Evolutionary conservation across 2,329 filamentous ascomycete species (phyloP).

Genomic region (Fusarium subtropicale): DNA sequence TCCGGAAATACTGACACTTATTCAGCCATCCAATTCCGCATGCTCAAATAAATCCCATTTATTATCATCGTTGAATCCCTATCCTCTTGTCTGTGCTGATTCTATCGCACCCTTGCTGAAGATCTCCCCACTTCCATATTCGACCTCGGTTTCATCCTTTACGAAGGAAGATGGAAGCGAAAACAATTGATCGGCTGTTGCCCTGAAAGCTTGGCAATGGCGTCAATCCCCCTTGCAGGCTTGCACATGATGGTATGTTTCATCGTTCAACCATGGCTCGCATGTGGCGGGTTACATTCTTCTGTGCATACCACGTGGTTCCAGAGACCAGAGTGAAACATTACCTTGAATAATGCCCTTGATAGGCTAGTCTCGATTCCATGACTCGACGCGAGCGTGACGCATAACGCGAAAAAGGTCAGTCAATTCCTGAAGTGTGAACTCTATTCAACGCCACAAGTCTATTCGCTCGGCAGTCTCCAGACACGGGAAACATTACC

Average conservation of each 20-base stretch:
- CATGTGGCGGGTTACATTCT: not conserved
- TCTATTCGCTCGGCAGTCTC: not conserved
- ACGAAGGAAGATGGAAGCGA: not conserved
- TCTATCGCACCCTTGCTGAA: not conserved
- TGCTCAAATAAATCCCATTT: not conserved
- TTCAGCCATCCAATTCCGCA: accelerated
- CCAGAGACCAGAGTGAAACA: not conserved
- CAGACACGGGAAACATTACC: not conserved
- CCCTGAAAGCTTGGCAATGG: not conserved
- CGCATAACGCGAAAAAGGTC: not conserved
- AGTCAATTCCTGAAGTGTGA: not conserved
- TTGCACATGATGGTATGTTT: not conserved
- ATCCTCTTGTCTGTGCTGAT: not conserved
- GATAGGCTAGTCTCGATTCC: not conserved
- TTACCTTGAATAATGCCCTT: not conserved
- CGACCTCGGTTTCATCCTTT: not conserved
- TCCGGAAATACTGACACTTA: not conserved
- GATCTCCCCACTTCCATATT: not conserved
- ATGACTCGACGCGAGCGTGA: not conserved
- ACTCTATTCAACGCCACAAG: not conserved
- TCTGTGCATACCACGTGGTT: not conserved
- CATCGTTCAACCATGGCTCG: not conserved
- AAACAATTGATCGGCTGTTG: not conserved
- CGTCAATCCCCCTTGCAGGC: not conserved
- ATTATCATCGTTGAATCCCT: not conserved